Conservation (phyloP, 2,329 filamentous ascomycete genomes). For the Calonectria multiphialidica region DNA sequence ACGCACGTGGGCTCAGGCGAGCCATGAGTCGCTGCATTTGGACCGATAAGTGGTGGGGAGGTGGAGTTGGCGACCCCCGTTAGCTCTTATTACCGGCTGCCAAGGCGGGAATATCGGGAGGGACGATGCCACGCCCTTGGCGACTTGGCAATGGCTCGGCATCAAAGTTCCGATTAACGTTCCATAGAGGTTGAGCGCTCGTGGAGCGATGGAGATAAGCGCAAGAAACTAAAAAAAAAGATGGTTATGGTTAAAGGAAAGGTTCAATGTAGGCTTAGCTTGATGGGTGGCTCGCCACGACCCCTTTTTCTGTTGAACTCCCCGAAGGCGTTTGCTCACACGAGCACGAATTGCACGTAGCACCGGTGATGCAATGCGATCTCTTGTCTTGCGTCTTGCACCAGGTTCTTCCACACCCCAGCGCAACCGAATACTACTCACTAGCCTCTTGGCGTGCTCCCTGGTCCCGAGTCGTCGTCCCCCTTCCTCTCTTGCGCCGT, state of each 20-base stretch:
- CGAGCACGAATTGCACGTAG: neutral
- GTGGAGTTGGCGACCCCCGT: neutral
- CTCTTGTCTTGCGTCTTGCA: neutral
- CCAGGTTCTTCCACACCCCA: neutral
- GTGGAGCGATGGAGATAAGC: slow-evolving; percentile 1
- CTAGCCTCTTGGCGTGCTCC: neutral
- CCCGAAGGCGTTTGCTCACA: neutral
- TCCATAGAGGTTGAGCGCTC: neutral
- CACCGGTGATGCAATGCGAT: neutral
- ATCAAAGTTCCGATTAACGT: slow-evolving; percentile 4
- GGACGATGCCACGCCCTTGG: slow-evolving; percentile 5
- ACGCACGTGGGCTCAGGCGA: neutral
- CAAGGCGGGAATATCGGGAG: slow-evolving; percentile 9
- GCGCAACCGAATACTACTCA: neutral
- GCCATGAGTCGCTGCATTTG: neutral
- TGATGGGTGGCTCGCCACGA: neutral
- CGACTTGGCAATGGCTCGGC: slow-evolving; percentile 6
- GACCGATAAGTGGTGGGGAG: neutral
- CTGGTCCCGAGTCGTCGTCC: neutral
- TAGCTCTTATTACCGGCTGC: neutral
- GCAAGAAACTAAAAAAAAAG: neutral
- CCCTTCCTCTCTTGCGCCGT: neutral
- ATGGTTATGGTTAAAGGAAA: neutral
- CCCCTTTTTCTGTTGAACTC: neutral
- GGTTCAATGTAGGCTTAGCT: neutral